Evolutionary conservation across 192 early-diverging fungal species (phyloP).

Genomic region (Lunasporangiospora selenospora): DNA sequence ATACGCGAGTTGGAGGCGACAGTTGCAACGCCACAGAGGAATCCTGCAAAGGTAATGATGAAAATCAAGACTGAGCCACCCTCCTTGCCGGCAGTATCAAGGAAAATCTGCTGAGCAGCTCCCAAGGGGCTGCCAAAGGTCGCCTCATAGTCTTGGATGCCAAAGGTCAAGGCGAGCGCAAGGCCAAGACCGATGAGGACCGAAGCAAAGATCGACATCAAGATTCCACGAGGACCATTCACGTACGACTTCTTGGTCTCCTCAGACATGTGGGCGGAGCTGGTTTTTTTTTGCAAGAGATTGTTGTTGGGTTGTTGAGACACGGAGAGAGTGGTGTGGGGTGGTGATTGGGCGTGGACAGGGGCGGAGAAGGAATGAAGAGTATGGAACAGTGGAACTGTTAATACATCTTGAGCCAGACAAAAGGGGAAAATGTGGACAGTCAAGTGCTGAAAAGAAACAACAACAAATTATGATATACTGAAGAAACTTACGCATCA

Average conservation of each 20-base stretch:
- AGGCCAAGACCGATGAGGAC: conserved; percentile 44
- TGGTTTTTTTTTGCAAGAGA: no score
- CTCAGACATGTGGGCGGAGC: conserved; percentile 49
- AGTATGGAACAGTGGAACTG: no score
- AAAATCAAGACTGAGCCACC: conserved; percentile 47
- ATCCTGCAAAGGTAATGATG: conserved; percentile 54
- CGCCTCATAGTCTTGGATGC: conserved; percentile 48
- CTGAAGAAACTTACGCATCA: conserved; percentile 22
- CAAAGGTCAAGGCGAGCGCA: conserved; percentile 43
- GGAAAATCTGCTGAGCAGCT: conserved; percentile 43
- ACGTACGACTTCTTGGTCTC: conserved; percentile 49
- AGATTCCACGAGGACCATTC: conserved; percentile 45
- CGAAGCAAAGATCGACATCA: conserved; percentile 46
- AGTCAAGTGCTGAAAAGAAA: no score
- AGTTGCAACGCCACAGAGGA: conserved; percentile 52
- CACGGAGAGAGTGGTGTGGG: no score
- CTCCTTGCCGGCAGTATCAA: conserved; percentile 52
- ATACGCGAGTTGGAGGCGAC: conserved; percentile 53
- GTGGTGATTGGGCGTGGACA: no score
- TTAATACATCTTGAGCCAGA: no score
- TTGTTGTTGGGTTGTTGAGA: no score
- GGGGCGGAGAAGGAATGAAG: no score
- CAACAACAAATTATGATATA: background rate
- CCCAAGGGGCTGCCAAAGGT: conserved; percentile 27
- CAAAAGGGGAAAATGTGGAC: no score